A percentile compares a stretch with the other conserved stretches of the same genome.
phyloP scores from a whole-genome alignment of 1,139 yeast species.

The Geotrichum phurueaensis region DNA sequence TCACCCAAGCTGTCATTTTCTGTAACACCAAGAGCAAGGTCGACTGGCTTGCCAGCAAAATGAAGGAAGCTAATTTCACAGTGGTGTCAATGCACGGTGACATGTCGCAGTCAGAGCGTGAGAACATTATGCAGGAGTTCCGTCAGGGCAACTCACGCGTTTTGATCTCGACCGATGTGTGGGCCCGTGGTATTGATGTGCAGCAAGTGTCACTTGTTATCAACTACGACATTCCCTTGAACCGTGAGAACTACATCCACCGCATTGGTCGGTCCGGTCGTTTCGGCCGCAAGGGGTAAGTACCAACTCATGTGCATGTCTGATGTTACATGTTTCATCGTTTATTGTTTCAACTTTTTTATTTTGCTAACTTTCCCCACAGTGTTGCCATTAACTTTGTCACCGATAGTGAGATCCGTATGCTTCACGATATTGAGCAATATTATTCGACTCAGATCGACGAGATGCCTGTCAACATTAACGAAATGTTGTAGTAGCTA shows the following conservation, averaged over 20 bases:
- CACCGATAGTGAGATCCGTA: slow-evolving; percentile 82
- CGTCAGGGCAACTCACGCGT: slow-evolving; percentile 57
- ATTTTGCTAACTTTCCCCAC: background rate
- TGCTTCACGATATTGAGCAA: slow-evolving; percentile 95
- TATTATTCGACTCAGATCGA: slow-evolving; percentile 97
- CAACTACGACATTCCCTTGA: slow-evolving; percentile 82
- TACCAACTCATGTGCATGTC: background rate
- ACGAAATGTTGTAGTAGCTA: slow-evolving; percentile 46
- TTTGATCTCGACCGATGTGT: slow-evolving; percentile 87
- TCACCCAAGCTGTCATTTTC: slow-evolving; percentile 93
- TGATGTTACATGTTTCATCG: background rate
- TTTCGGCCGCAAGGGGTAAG: slow-evolving; percentile 87
- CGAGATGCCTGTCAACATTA: slow-evolving; percentile 95
- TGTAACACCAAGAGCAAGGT: slow-evolving; percentile 91
- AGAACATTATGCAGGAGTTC: slow-evolving; percentile 76
- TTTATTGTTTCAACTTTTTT: no score
- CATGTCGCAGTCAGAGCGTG: slow-evolving; percentile 91
- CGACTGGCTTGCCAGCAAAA: slow-evolving; percentile 79
- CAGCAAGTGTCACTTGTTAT: slow-evolving; percentile 95
- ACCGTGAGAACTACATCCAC: slow-evolving; percentile 85
- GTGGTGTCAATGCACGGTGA: slow-evolving; percentile 96
- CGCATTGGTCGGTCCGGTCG: slow-evolving; percentile 99
- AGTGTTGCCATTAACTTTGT: slow-evolving; percentile 98
- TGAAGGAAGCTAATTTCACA: slow-evolving; percentile 75
- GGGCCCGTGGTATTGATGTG: slow-evolving; percentile 98